Base-by-base conservation (phyloP, 1,284 basidiomycete species). In the Polyporus tsugae region DNA sequence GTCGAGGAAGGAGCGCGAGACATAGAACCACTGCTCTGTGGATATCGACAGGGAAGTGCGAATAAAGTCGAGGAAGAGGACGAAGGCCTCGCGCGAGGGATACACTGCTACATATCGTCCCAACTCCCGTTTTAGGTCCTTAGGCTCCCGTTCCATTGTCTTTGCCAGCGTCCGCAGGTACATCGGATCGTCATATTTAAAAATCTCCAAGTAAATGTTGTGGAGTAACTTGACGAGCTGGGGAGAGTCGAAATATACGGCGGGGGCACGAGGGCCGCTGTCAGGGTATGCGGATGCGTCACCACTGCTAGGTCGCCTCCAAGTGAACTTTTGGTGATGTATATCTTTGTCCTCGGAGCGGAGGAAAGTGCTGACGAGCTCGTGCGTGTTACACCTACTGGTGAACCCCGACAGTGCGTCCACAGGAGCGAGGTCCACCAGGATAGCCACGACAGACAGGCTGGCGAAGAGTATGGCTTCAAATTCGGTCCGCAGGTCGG, bases 191-290 rank as follows among this genome's bases (percentile, higher is more conserved):
- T 86, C 84, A 33, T 81, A 74, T 17, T 76, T 68, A 62, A 89
- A 89, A 80, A 89, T 82, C 19, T 79, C 73, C 13, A 78, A 72
- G 72, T 89, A 89, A 11, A 89, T 74, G 9, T 78, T 75, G 63
- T 83, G 86, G 4, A 90, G 73, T 33, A 85, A 73, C 22, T 71
- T 71, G 17, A 77, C 83, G 36, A 89, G 78, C 35, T 82, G 78
- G 4, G 65, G 65, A 0, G 82, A 65, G 67, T 81, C 75, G 68
- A 81, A 78, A 52, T 64, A 75, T 70, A 46, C 71, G 61, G 1
- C 33, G 22, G 17, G 36, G 15, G n/a, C n/a, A 61, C 6, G 55
- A 17, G 25, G 35, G 61, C 11, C 39, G 52, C 35, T 35, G 9
- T n/a, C 33, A 6, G 19, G 25, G 66, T 3, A 71, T 53, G 19